Conservation (phyloP, 176 grass and related monocot genomes). For the Raddia distichophylla region DNA sequence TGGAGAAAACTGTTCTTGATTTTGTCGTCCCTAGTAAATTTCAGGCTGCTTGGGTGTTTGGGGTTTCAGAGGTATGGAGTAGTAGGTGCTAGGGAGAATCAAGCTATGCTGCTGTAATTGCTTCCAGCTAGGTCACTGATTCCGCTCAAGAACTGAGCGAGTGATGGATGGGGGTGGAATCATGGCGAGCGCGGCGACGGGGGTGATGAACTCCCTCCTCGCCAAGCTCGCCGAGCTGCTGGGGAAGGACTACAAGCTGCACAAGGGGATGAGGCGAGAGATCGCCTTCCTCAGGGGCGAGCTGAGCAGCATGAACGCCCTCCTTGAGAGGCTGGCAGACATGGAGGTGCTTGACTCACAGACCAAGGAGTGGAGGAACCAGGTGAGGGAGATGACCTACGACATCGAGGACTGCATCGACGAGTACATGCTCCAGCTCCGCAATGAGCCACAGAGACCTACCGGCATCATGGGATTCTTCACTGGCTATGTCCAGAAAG, state of each 20-base stretch:
- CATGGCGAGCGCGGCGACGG: conserved; percentile 37
- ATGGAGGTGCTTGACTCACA: conserved; percentile 5
- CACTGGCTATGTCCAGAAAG: background rate
- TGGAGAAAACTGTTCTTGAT: background rate
- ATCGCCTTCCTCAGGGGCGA: conserved; percentile 35
- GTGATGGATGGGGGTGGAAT: conserved; percentile 33
- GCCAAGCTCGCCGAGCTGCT: conserved; percentile 36
- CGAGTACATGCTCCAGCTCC: background rate
- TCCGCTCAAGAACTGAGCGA: background rate
- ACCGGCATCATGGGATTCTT: background rate
- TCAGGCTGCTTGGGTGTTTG: background rate
- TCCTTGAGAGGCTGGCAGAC: conserved; percentile 8
- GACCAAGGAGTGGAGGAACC: conserved; percentile 39
- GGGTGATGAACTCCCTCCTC: conserved; percentile 42
- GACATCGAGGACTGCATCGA: conserved; percentile 39
- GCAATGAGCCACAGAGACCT: background rate
- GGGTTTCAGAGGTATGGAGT: background rate
- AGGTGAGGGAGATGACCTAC: conserved; percentile 49
- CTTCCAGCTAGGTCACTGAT: background rate
- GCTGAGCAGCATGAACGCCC: conserved; percentile 41
- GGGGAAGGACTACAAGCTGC: conserved; percentile 22
- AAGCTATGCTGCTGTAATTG: background rate
- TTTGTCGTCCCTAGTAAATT: background rate
- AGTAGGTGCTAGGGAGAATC: background rate
- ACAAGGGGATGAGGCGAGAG: conserved; percentile 16